Evolutionary conservation across 2,329 filamentous ascomycete genomes (phyloP).

Genomic region (Aspergillus fijiensis): DNA sequence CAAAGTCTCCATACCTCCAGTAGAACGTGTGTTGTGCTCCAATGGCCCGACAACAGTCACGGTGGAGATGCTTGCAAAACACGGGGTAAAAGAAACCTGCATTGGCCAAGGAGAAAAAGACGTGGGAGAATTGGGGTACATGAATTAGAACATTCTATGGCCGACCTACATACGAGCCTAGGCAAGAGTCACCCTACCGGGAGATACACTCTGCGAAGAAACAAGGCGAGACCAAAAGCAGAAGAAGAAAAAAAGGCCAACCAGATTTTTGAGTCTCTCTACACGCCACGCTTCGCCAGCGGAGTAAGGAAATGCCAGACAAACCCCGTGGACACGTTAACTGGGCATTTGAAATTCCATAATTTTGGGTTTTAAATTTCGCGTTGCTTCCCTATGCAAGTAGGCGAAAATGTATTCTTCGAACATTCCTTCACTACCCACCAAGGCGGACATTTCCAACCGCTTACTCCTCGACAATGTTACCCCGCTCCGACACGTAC

Average conservation of each 20-base stretch:
- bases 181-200: not conserved
- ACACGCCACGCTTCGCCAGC: conserved; percentile 28
- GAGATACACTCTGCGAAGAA: not conserved
- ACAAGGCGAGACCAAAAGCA: conserved; percentile 17
- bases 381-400: conserved; percentile 43
- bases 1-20: no score
- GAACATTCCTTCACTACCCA: conserved; percentile 36
- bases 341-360: conserved; percentile 28
- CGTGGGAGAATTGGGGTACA: no score
- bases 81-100: no score
- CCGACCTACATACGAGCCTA: no score
- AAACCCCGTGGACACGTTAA: conserved; percentile 24
- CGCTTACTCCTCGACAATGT: conserved; percentile 69
- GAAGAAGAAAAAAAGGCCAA: conserved; percentile 17
- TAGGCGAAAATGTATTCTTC: conserved; percentile 42
- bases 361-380: conserved; percentile 35
- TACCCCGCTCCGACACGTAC: conserved; percentile 98
- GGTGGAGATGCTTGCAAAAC: no score
- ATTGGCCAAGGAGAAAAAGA: no score
- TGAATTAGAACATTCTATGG: no score
- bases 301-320: conserved; percentile 25
- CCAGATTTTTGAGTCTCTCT: conserved; percentile 22
- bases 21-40: no score
- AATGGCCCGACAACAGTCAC: no score
- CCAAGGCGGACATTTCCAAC: conserved; percentile 31